These are phyloP conservation scores for Prunus salicina DNA, from an alignment of 306 rosid genomes.

Conservation along the genomic window DNA sequence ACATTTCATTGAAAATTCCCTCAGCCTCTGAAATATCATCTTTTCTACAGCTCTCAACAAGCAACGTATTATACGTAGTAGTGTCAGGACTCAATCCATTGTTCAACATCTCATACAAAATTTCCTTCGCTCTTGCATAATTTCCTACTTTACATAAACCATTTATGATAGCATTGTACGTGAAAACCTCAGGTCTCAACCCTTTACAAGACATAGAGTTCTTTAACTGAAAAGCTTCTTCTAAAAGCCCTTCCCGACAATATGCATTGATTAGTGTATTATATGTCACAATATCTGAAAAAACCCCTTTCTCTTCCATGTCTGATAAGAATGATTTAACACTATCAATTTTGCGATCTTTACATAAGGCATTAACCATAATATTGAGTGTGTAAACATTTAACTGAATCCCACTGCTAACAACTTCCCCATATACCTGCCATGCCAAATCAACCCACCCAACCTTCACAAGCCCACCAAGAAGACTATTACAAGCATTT, in stretches of 20 bases:
- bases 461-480: constrained; percentile 71
- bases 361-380: constrained; percentile 86
- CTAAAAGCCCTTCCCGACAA: constrained; percentile 55
- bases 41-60: constrained; percentile 67
- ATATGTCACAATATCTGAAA: constrained; percentile 67
- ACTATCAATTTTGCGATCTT: constrained; percentile 49
- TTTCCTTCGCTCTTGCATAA: constrained; percentile 46
- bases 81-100: constrained; percentile 66
- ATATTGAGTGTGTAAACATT: constrained; percentile 81
- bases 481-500: constrained; percentile 78
- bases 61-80: constrained; percentile 61
- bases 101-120: constrained; percentile 62
- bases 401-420: constrained; percentile 40
- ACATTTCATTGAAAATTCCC: constrained; percentile 63
- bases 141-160: constrained; percentile 75
- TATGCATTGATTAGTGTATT: constrained; percentile 71
- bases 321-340: constrained; percentile 47
- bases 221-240: constrained; percentile 54
- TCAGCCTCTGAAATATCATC: constrained; percentile 59
- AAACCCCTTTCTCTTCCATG: constrained; percentile 61
- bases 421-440: constrained; percentile 52
- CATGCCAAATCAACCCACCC: constrained; percentile 90
- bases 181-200: constrained; percentile 61
- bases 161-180: constrained; percentile 69
- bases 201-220: constrained; percentile 49